Percentiles rank a stretch among this genome's conserved stretches.
phyloP scores from a whole-genome alignment of 495 filamentous ascomycete genomes.

The Sordaria brevicollis region DNA sequence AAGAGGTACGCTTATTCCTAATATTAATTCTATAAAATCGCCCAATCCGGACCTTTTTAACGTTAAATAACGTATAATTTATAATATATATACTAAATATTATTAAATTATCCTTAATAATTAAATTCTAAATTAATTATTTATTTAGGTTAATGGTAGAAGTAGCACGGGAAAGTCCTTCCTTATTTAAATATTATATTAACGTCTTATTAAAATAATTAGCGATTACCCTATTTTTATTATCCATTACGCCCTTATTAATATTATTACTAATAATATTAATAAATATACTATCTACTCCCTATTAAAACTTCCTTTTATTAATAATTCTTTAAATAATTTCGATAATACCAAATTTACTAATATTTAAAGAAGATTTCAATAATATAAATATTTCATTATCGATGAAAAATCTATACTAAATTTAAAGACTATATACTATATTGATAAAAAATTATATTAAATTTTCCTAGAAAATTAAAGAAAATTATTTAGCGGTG shows the following conservation, averaged over 20 bases:
- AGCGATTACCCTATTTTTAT: fast-evolving
- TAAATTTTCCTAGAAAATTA: neutral
- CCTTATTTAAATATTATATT: neutral
- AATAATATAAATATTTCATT: neutral
- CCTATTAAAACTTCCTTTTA: neutral
- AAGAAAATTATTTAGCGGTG: neutral
- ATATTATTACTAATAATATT: neutral
- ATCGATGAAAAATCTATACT: neutral
- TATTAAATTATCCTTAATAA: no score
- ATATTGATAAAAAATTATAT: neutral
- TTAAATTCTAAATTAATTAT: no score
- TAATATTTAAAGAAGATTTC: neutral
- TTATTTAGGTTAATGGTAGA: neutral
- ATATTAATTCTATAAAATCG: no score
- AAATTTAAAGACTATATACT: neutral
- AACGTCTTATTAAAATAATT: neutral
- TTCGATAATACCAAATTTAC: neutral
- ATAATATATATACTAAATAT: no score
- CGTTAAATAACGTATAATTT: no score
- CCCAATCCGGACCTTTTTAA: no score
- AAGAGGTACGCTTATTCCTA: no score
- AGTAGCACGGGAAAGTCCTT: neutral
- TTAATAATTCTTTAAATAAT: neutral
- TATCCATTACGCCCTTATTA: neutral
- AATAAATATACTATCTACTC: neutral